Evolutionary conservation across 2,329 filamentous ascomycete genomes (phyloP).

Genomic region (Pseudocercospora vitis): DNA sequence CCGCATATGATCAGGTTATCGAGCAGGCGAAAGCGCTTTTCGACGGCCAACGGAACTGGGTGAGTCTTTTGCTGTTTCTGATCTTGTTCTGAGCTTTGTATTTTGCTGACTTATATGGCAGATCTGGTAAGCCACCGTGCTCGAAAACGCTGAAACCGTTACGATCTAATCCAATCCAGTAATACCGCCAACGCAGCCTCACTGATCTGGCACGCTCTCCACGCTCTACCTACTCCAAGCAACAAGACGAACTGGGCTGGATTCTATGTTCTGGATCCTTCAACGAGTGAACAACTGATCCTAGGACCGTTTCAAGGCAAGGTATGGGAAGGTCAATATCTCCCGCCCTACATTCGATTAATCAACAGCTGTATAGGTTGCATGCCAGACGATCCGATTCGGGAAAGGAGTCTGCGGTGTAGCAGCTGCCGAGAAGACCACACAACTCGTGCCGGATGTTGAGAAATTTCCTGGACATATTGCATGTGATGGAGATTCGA

Average conservation of each 20-base stretch:
- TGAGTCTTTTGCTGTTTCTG: slow-evolving; percentile 42
- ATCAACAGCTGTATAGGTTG: slow-evolving; percentile 40
- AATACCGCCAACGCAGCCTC: slow-evolving; percentile 76
- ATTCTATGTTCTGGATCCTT: slow-evolving; percentile 68
- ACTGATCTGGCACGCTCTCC: slow-evolving; percentile 76
- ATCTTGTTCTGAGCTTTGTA: too few species aligned
- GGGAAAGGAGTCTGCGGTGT: slow-evolving; percentile 73
- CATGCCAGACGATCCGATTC: slow-evolving; percentile 75
- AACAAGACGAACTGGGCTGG: slow-evolving; percentile 76
- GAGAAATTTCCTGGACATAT: slow-evolving; percentile 77
- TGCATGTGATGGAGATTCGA: slow-evolving; percentile 73
- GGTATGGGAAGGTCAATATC: slow-evolving; percentile 27
- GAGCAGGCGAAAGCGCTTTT: slow-evolving; percentile 69
- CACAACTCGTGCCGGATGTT: slow-evolving; percentile 68
- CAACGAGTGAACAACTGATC: slow-evolving; percentile 57
- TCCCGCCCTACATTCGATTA: too few species aligned
- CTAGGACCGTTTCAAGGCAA: slow-evolving; percentile 80
- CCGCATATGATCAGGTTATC: slow-evolving; percentile 73
- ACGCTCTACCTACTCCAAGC: slow-evolving; percentile 67
- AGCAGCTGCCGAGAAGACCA: slow-evolving; percentile 60
- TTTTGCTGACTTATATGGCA: too few species aligned
- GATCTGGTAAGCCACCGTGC: slow-evolving; percentile 23
- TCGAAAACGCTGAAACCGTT: not conserved
- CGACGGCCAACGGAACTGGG: slow-evolving; percentile 76
- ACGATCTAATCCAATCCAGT: slow-evolving; percentile 44